Base-by-base conservation (phyloP, 2,329 filamentous ascomycete genomes). In the Botryosphaeria dothidea region DNA sequence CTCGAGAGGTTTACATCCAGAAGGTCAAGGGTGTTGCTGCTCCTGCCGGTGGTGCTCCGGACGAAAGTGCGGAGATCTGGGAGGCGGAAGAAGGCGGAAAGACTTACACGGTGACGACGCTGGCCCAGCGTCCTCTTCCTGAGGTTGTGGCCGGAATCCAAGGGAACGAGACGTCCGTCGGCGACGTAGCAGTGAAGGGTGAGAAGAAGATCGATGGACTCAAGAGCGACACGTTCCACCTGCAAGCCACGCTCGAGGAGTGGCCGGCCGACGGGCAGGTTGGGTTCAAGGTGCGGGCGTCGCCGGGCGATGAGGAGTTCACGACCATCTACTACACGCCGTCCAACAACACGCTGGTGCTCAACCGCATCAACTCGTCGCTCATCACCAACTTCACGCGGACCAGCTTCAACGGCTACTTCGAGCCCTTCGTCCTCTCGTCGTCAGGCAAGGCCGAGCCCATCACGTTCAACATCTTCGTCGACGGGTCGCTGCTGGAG, bases 401-500 rank as follows among this genome's bases (percentile, higher is more conserved):
- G 68, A 75, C 74, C 43, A 81, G 79, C 19, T 78, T 82, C 62
- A 73, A 77, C 5, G 81, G 80, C 11, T 81, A 80, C 69, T 83
- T 82, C 72, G 73, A 78, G 61, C 80, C 81, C 3, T 82, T 82
- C 73, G 17, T 61, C 11, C 31, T 49, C 5, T 21, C 38, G n/a
- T 45, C 38, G 6, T 70, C 78, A 56, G 66, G 69, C 52, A 69
- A 71, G 36, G 69, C 67, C 0, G 81, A 84, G 68, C 71, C 74
- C 19, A 72, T 83, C 34, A 69, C 71, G 5, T 77, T 82, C 72
- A 72, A 82, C 64, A 72, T 83, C 65, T 83, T 80, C 70, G 68
- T 83, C 45, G 82, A 84, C 65, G 81, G 81, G 25, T 81, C 78
- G 0, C 71, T 83, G 25, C 70, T 82, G 0, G 82, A 84, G 70